Base-by-base conservation (phyloP, 495 filamentous ascomycete genomes). In the Trichocladium antarcticum region DNA sequence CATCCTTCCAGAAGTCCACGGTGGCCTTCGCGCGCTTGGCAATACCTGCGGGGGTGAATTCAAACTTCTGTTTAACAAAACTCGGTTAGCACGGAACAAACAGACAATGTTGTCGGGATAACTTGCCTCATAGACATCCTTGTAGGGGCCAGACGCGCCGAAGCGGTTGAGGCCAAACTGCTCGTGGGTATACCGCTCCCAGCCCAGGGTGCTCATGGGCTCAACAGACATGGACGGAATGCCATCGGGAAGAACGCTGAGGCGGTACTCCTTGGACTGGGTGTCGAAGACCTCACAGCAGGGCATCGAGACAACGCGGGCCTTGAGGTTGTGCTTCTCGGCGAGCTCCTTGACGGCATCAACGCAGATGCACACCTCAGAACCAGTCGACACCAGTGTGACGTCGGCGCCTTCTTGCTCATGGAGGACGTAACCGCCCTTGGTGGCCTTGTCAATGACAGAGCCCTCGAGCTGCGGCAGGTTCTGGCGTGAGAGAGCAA, bases 151-250 rank as follows among this genome's bases (percentile, higher is more conserved):
- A 45, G 84, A 89, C 57, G 89, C 89, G 79, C 92, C 92, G 69
- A 98, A 98, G 61, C 92, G 79, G 82, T 98, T 97, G 34, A 98
- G 80, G 63, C 92, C 92, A 63, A 98, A 98, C 73, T 98, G 92
- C 80, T 98, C 92, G 69, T 98, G 89, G 47, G 89, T 83, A 72
- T 96, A 98, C 66, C 86, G 82, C 79, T 96, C 90, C 92, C 92
- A 98, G 52, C 90, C 90, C 74, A 75, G 69, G 57, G 92, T 97
- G 63, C 79, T 82, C 85, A 89, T 85, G 61, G 83, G 89, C 75
- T 99, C 92, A 55, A 99, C 84, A 41, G 85, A 92, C 70, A 99
- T 67, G 41, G 87, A 80, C 51, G 92, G 92, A 65, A 96, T 94
- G 51, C 87, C 87, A 66, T 97, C 89, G 56, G 92, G 92, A 42